Evolutionary conservation across 2,329 filamentous ascomycete species (phyloP), one percentile per base, ranked within the genome.

Genomic region (Plectosphaerella plurivora): DNA sequence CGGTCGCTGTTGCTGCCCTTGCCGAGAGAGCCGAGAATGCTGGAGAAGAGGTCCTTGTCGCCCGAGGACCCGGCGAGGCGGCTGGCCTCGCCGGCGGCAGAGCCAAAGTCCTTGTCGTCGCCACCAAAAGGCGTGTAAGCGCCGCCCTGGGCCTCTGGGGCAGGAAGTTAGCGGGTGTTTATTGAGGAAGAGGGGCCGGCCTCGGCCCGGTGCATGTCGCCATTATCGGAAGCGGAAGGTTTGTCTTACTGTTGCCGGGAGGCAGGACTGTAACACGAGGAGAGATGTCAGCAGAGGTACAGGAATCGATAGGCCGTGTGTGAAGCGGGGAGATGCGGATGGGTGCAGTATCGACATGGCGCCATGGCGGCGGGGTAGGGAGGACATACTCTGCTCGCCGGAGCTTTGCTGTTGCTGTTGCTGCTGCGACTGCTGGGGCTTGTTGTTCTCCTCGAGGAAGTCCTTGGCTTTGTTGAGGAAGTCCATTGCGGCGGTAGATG

Each of bases 51-150:
- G 61, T 72, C 70, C 60, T 63, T 63, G 61, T 73, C 70, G 47
- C 76, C 77, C 22, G 73, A 75, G 35, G 63, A 65, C 51, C 77
- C 76, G 20, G 77, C 73, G 51, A 73, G 69, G 33, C 70, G 66
- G 56, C 69, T 68, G 16, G 79, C 80, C 47, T 76, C 70, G 51
- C 77, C 67, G 51, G 76, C 73, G 6, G 78, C 76, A 18, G 70
- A 69, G 36, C 68, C 65, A 55, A 79, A 68, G 60, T 81, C 76
- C 52, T 79, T 72, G 60, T 77, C 71, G 56, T 75, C 72, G 36
- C 67, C 66, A 25, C 66, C 66, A 36, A 66, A 68, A 20, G 61
- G 59, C 28, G 62, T 59, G 52, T 64, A 65, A 51, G 56, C 60
- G 50, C 63, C 63, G 52, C 66, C 64, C 42, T 62, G 61, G 45